Evolutionary conservation across 805 yeast genomes (phyloP), one percentile per base, ranked within the genome.

Genomic region (Cyberlindnera veronae): DNA sequence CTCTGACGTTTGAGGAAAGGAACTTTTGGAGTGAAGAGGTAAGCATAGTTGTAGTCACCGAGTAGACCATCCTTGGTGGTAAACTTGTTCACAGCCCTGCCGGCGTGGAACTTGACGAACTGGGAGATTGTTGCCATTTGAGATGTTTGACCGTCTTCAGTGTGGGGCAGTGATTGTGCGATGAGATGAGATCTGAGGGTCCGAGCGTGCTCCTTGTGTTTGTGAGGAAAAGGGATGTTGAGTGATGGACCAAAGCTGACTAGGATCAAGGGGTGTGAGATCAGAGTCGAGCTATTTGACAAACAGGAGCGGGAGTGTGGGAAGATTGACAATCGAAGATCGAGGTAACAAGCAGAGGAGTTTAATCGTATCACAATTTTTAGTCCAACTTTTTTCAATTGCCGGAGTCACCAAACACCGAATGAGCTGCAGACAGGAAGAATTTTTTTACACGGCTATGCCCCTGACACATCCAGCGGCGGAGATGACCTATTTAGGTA

Each of bases 31-130:
- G 83, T 76, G 70, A 89, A 87, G 28, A 89, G 71, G 54, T 81
- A 81, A 21, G 70, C 75, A 56, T 89, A 89, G 67, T 88, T 86
- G 58, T 87, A 86, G 57, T 84, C 90, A 24, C 97, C 96, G n/a
- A 89, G 55, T 29, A 87, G 56, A 11, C 96, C 96, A 15, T 86
- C 88, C 44, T 71, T 76, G 23, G 95, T 84, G 45, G 90, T 78
- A 34, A 55, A 32, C 42, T 55, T 55, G 34, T 36, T 23, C 3
- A 33, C 21, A 2, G 20, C 26, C 10, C 44, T 26, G 29, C 24
- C 33, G 20, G n/a, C 13, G 33, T 33, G 21, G 32, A 33, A 29
- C 26, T 15, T 32, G 22, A 29, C 13, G 7, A n/a, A 3, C 15
- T 41, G 35, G 15, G 21, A n/a, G n/a, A n/a, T n/a, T n/a, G n/a